Conservation (phyloP, 305 asterid genomes). For the Fraxinus ornus region DNA sequence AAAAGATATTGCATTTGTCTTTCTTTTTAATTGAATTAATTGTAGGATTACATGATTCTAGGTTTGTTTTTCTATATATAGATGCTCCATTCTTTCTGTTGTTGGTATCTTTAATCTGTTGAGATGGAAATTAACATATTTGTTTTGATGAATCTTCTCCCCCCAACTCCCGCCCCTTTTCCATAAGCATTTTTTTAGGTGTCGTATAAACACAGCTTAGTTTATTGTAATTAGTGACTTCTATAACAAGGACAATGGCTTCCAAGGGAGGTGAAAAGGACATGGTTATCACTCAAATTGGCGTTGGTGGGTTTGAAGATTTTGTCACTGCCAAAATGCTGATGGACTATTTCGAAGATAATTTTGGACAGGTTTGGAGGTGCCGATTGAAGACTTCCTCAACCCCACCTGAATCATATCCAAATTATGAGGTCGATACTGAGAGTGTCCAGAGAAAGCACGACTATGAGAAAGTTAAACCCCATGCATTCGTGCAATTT, state of each 20-base stretch:
- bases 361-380: constrained; percentile 69
- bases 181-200: not conserved
- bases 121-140: not conserved
- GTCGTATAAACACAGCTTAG: not conserved
- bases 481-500: constrained; percentile 89
- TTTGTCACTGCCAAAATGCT: constrained; percentile 66
- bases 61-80: not conserved
- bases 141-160: not conserved
- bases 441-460: constrained; percentile 33
- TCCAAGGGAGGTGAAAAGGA: constrained; percentile 40
- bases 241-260: constrained; percentile 38
- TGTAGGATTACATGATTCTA: not conserved
- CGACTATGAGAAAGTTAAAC: constrained; percentile 59
- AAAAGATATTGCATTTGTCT: not conserved
- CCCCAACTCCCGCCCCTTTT: not conserved
- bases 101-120: not conserved
- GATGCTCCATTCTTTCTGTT: not conserved
- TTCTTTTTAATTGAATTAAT: not conserved
- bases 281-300: constrained; percentile 64
- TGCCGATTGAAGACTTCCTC: constrained; percentile 92
- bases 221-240: not conserved
- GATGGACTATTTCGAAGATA: constrained; percentile 53
- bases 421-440: constrained; percentile 44
- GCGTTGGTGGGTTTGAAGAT: constrained; percentile 67
- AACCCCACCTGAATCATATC: constrained; percentile 71